phyloP scores from a whole-genome alignment of 1,284 basidiomycete genomes.

The Cryptococcus sp. region DNA sequence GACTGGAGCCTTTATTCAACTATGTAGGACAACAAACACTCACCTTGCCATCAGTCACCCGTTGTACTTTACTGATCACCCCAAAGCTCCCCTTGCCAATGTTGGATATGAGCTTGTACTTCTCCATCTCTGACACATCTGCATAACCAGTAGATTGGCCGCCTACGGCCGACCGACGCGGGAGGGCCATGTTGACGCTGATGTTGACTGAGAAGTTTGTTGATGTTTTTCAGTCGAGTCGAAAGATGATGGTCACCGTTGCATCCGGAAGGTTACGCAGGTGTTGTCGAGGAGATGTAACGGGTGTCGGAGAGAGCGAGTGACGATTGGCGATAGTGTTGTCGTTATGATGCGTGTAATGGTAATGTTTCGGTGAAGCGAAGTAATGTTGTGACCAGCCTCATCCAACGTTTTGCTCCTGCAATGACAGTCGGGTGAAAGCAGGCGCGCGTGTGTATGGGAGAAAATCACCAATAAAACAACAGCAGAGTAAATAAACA shows the following conservation, averaged over 20 bases:
- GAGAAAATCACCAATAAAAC: conserved; percentile 17
- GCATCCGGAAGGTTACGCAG: no score
- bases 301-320: no score
- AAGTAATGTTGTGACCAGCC: no score
- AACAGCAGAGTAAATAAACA: not conserved
- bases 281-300: no score
- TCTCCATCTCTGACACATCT: conserved; percentile 60
- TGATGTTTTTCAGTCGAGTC: no score
- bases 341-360: no score
- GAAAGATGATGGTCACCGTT: no score
- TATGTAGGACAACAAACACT: conserved; percentile 46
- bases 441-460: conserved; percentile 15
- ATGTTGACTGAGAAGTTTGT: no score
- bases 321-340: no score
- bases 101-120: conserved; percentile 83
- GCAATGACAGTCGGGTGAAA: no score
- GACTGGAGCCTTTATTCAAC: not conserved
- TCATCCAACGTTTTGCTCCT: no score
- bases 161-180: conserved; percentile 21
- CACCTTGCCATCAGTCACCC: conserved; percentile 81
- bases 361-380: no score
- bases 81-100: conserved; percentile 98
- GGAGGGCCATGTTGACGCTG: conserved; percentile 22
- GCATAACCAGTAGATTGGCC: conserved; percentile 30
- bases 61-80: conserved; percentile 86